A percentile compares a stretch with the other conserved stretches of the same genome.
Conservation (phyloP, 176 grass and related monocot species). For the Microstegium vimineum region DNA sequence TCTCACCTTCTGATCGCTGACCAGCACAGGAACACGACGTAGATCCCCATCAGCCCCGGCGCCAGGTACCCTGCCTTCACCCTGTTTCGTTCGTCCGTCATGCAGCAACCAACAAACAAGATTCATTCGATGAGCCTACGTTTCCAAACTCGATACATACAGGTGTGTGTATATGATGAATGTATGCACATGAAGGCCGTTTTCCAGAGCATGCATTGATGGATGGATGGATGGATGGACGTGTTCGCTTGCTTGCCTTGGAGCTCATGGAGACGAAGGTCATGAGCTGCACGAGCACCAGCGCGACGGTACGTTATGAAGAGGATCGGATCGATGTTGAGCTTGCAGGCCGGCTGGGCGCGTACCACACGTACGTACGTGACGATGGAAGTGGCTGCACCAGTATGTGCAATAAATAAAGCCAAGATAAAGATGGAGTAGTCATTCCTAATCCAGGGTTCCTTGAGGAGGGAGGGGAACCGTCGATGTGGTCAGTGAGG, state of each 20-base stretch:
- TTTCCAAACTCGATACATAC: too few species aligned
- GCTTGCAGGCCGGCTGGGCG: constrained; percentile 49
- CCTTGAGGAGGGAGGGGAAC: too few species aligned
- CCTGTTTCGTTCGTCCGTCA: constrained; percentile 30
- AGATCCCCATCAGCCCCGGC: constrained; percentile 86
- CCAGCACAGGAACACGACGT: constrained; percentile 94
- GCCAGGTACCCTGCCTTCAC: constrained; percentile 79
- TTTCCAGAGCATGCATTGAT: too few species aligned
- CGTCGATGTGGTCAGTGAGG: too few species aligned
- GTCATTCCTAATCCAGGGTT: too few species aligned
- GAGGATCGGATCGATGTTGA: constrained; percentile 88
- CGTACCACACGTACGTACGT: constrained; percentile 84
- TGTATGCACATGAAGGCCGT: too few species aligned
- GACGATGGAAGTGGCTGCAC: constrained; percentile 58
- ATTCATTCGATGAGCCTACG: neutral
- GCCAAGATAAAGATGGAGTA: too few species aligned
- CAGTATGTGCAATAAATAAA: too few species aligned
- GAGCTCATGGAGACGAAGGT: constrained; percentile 58
- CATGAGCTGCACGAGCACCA: constrained; percentile 74
- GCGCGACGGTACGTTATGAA: constrained; percentile 91
- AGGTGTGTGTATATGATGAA: too few species aligned
- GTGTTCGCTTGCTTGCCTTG: constrained; percentile 48
- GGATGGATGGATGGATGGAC: neutral
- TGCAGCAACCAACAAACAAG: neutral
- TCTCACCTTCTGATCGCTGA: constrained; percentile 78